Conservation (phyloP, 1,139 yeast species). For the Kluyveromyces marxianus region DNA sequence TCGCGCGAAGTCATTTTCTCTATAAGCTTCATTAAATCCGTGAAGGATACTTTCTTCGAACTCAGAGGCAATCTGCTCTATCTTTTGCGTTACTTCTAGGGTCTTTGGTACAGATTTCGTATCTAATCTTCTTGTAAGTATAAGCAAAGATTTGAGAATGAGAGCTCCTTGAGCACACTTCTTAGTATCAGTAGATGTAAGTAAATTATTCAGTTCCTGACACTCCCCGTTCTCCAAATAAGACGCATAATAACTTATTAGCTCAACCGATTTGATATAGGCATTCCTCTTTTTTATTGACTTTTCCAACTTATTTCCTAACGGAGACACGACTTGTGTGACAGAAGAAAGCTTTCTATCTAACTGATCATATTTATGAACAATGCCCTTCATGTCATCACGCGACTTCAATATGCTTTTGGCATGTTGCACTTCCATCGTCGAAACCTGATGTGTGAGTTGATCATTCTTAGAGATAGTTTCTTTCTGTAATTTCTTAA, state of each 20-base stretch:
- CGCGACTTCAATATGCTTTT: conserved; percentile 55
- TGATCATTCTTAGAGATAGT: conserved; percentile 42
- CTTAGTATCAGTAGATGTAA: conserved; percentile 32
- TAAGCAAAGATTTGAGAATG: conserved; percentile 56
- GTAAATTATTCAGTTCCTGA: conserved; percentile 49
- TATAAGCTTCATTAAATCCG: conserved; percentile 49
- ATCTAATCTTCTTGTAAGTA: conserved; percentile 54
- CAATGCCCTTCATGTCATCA: conserved; percentile 36
- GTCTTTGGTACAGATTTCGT: conserved; percentile 47
- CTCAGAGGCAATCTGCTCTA: conserved; percentile 65
- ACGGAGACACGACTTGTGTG: conserved; percentile 57
- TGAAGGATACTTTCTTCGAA: conserved; percentile 63
- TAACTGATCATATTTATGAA: conserved; percentile 44
- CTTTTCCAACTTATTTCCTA: conserved; percentile 66
- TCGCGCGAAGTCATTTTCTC: conserved; percentile 45
- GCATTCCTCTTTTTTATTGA: conserved; percentile 74
- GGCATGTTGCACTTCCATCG: conserved; percentile 62
- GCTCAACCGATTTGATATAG: conserved; percentile 62
- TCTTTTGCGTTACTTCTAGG: conserved; percentile 41
- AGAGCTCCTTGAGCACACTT: conserved; percentile 63
- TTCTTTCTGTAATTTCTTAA: conserved; percentile 51
- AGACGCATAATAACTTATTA: conserved; percentile 71
- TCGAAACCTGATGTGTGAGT: conserved; percentile 49
- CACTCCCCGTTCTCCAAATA: conserved; percentile 54
- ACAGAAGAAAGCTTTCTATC: conserved; percentile 56